Evolutionary conservation across 2,329 filamentous ascomycete genomes (phyloP), one percentile per base, ranked within the genome.

Genomic region (Paraconiothyrium brasiliense): DNA sequence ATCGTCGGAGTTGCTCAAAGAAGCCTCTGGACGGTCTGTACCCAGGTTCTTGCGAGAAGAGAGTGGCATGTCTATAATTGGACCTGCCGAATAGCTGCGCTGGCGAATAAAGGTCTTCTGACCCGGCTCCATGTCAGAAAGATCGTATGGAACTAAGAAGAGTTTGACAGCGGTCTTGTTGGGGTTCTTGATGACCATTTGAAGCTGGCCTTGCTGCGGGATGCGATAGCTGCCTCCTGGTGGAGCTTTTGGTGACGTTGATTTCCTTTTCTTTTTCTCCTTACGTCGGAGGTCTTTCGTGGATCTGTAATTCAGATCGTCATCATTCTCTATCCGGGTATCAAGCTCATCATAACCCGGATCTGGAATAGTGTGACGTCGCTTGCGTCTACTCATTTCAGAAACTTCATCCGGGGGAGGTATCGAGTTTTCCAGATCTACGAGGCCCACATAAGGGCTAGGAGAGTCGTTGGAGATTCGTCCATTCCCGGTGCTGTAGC

Each of bases 141-240:
- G 83, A 75, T 98, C 93, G 70, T 98, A 99, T 0, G 94, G 95
- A 2, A 99, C 88, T 27, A 98, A 84, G 70, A 98, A 98, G 0
- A 99, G 84, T 78, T 99, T 98, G 58, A 98, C 94, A 1, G 95
- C 95, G 3, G 95, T 98, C 76, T 98, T 98, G 81, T 98, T 97
- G 16, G 94, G 94, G 71, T 98, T 99, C 77, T 98, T 98, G 76
- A 99, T 92, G 64, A 99, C 90, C 66, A 99, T 97, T 72, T 99
- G 95, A 14, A 99, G 84, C 78, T 98, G 95, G 0, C 95, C 95
- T 77, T 94, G 91, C 73, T 95, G 90, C 0, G 95, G 95, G 57
- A 99, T 97, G 47, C 95, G 90, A 77, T 98, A 99, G 73, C 92
- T 92, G 39, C 95, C 94, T 8, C 93, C 93, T 0, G 92, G 91